Base-by-base conservation (phyloP, 257 asterid species). In the Apocynum venetum region DNA sequence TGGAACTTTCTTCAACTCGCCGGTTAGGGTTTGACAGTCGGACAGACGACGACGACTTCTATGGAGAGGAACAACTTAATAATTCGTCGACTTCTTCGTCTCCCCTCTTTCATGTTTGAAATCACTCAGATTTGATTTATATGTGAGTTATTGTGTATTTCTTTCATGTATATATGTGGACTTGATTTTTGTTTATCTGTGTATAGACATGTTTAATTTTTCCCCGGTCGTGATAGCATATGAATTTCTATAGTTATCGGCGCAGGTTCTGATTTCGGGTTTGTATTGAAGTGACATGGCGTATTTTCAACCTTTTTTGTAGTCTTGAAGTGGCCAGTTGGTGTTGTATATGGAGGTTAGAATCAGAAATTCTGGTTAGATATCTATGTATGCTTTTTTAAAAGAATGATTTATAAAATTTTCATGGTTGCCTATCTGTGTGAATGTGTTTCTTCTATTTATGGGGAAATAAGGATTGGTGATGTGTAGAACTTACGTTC, bases 11-110 rank as follows among this genome's bases (percentile, higher is more conserved):
- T 57, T 64, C 73, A n/a, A 61, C 71, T 65, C 71, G 19, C 73
- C 47, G 80, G 40, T 43, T 80, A 80, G 83, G 83, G 83, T 80
- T 80, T 61, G 46, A 49, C 46, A 38, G 2, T 12, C 13, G 17
- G 66, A 8, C 19, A 63, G 67, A 72, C 78, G 73, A 72, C 82
- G 74, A 41, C 20, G 74, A 3, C 46, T 46, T 20, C 3, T 19
- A 52, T 20, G 69, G 40, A 72, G 48, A 55, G 25, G 66, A 25
- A 17, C 35, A 9, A 35, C 8, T 60, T 73, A 40, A 41, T 67
- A 19, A 71, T 63, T 65, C 77, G 83, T 61, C 83, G 80, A 76
- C 77, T 41, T 56, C 77, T 65, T 57, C 19, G 1, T 66, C 36
- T 72, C 12, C n/a, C 4, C 25, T 46, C 73, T 8, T 12, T 38